Evolutionary conservation across 768 basidiomycete species (phyloP).

Genomic region (Daedalea quercina): DNA sequence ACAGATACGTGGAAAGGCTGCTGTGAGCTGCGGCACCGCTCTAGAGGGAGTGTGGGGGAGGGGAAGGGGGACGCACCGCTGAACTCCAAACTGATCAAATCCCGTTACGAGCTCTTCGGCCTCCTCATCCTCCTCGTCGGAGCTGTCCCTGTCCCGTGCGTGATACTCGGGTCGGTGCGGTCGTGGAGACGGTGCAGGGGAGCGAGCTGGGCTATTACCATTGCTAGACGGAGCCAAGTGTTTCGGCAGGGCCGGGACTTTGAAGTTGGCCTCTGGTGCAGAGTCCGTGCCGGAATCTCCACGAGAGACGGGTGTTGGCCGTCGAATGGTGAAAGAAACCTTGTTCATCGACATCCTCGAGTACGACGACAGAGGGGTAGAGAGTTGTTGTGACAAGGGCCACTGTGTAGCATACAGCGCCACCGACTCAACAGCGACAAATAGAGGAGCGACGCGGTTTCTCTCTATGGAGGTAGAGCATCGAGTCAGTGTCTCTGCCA

Average conservation of each 20-base stretch:
- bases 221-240: constrained; percentile 37
- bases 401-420: too few relatives aligned
- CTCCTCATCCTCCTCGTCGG: constrained; percentile 43
- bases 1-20: too few relatives aligned
- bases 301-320: constrained; percentile 67
- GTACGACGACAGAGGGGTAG: background rate
- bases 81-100: constrained; percentile 66
- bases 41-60: constrained; percentile 7
- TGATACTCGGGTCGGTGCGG: constrained; percentile 21
- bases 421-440: too few relatives aligned
- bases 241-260: constrained; percentile 53
- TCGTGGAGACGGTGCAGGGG: constrained; percentile 41
- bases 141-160: constrained; percentile 35
- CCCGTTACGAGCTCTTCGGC: constrained; percentile 68
- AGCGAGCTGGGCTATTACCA: constrained; percentile 51
- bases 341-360: background rate
- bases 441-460: too few relatives aligned
- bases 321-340: constrained; percentile 29
- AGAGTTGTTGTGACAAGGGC: too few relatives aligned
- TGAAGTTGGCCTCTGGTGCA: constrained; percentile 45
- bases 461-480: too few relatives aligned
- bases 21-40: constrained; percentile 60
- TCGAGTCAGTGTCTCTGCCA: too few relatives aligned
- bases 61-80: constrained; percentile 67
- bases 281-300: constrained; percentile 58